Conservation (phyloP, 1,284 basidiomycete species). For the Malassezia cuniculi region DNA sequence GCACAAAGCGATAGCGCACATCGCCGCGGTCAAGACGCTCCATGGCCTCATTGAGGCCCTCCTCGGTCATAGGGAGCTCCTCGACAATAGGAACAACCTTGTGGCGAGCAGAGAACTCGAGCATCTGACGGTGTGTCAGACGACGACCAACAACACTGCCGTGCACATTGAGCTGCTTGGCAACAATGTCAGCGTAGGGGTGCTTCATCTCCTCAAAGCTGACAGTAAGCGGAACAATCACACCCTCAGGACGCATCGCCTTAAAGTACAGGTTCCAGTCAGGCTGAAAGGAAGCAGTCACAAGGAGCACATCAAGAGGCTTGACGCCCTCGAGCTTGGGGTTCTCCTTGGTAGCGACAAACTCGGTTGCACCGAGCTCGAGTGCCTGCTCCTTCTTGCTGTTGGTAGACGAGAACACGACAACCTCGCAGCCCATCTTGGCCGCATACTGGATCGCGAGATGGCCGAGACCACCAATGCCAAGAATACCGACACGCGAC, state of each 20-base stretch:
- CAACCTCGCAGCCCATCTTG: conserved; percentile 45
- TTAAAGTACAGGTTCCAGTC: conserved; percentile 34
- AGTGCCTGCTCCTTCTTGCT: conserved; percentile 43
- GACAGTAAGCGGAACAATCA: conserved; percentile 33
- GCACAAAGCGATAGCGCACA: conserved; percentile 37
- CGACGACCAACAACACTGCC: conserved; percentile 33
- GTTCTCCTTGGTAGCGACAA: conserved; percentile 37
- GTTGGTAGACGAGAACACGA: conserved; percentile 42
- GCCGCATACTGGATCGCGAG: conserved; percentile 43
- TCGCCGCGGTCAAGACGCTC: conserved; percentile 35
- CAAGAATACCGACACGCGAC: conserved; percentile 46
- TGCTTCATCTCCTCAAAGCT: conserved; percentile 15
- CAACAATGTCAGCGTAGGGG: conserved; percentile 33
- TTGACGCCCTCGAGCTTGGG: conserved; percentile 30
- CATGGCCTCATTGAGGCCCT: conserved; percentile 31
- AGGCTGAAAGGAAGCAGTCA: conserved; percentile 32
- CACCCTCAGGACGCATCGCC: conserved; percentile 25
- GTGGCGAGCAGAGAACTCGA: conserved; percentile 28
- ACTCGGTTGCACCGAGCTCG: conserved; percentile 46
- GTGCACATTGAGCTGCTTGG: conserved; percentile 26
- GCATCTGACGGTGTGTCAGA: conserved; percentile 31
- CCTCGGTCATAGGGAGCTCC: conserved; percentile 35
- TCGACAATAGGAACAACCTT: conserved; percentile 33
- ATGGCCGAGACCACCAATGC: conserved; percentile 47
- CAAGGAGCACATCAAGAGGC: conserved; percentile 28